Conservation (phyloP, 257 asterid species). For the Eucommia ulmoides region DNA sequence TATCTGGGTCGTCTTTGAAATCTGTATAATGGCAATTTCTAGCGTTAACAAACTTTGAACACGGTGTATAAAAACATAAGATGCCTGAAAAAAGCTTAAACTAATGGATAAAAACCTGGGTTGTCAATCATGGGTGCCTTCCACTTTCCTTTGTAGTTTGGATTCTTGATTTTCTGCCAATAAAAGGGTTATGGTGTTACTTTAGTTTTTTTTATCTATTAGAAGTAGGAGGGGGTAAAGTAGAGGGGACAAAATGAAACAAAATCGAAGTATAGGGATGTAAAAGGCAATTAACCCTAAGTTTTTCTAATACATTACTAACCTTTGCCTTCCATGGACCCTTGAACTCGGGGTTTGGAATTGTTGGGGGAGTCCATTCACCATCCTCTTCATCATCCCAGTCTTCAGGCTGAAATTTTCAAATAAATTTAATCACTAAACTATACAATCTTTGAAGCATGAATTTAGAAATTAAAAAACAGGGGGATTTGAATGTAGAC, state of each 20-base stretch:
- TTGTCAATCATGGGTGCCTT: conserved; percentile 84
- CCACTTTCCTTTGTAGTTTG: conserved; percentile 93
- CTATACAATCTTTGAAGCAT: too few species aligned
- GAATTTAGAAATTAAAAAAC: background rate
- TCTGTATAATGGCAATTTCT: conserved; percentile 30
- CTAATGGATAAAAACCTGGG: conserved; percentile 40
- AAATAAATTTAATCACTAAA: too few species aligned
- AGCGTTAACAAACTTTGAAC: too few species aligned
- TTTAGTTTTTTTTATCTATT: too few species aligned
- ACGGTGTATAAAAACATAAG: too few species aligned
- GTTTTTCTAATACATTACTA: too few species aligned
- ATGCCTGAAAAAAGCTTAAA: conserved; percentile 1
- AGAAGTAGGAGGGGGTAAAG: too few species aligned
- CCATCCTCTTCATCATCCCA: conserved; percentile 99
- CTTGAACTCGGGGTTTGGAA: conserved; percentile 89
- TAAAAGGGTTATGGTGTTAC: conserved; percentile 6
- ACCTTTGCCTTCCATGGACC: conserved; percentile 90
- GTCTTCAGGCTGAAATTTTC: conserved; percentile 71
- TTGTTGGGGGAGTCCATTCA: conserved; percentile 89
- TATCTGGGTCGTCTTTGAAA: conserved; percentile 87
- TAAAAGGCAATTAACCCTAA: too few species aligned
- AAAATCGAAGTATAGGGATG: too few species aligned
- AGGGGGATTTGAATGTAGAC: conserved; percentile 15
- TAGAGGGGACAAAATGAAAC: too few species aligned
- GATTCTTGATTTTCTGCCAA: conserved; percentile 73